phyloP scores from a whole-genome alignment of 176 grass and related monocot species.

The Miscanthus lutarioriparius region DNA sequence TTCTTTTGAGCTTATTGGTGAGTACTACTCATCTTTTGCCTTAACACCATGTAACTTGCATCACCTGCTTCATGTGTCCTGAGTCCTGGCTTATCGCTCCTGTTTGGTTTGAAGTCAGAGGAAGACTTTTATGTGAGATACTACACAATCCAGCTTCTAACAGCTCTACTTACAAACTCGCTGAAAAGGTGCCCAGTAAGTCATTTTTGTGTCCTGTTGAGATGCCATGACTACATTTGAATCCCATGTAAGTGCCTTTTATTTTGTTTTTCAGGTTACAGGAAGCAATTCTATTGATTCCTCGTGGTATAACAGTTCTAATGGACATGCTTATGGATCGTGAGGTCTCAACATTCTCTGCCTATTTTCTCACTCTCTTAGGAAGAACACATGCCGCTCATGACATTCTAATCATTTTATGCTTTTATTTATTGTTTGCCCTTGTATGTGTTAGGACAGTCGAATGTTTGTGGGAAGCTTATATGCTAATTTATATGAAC shows the following conservation, averaged over 20 bases:
- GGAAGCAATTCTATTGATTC: slow-evolving; percentile 96
- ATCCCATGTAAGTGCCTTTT: slow-evolving; percentile 33
- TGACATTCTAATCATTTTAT: slow-evolving; percentile 11
- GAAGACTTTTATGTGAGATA: slow-evolving; percentile 99
- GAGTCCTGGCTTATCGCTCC: slow-evolving; percentile 10
- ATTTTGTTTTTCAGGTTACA: slow-evolving; percentile 71
- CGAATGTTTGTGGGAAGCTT: not conserved
- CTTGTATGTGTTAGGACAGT: not conserved
- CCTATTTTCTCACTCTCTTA: slow-evolving; percentile 3
- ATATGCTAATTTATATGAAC: not conserved
- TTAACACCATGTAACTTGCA: not conserved
- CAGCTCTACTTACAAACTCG: slow-evolving; percentile 89
- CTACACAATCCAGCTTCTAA: slow-evolving; percentile 97
- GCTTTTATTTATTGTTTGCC: not conserved
- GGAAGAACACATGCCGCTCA: slow-evolving; percentile 13
- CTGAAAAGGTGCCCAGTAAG: slow-evolving; percentile 81
- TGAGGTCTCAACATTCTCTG: slow-evolving; percentile 53
- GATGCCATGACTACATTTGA: not conserved
- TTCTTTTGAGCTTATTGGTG: slow-evolving; percentile 92
- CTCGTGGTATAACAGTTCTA: slow-evolving; percentile 93
- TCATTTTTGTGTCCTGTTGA: slow-evolving; percentile 41
- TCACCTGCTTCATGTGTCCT: slow-evolving; percentile 16
- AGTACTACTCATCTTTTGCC: slow-evolving; percentile 25
- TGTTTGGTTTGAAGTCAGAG: slow-evolving; percentile 73
- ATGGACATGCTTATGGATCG: slow-evolving; percentile 99